These are phyloP conservation scores for Fistulinella prunicolor DNA, from an alignment of 768 basidiomycete genomes.

Conservation along the genomic window DNA sequence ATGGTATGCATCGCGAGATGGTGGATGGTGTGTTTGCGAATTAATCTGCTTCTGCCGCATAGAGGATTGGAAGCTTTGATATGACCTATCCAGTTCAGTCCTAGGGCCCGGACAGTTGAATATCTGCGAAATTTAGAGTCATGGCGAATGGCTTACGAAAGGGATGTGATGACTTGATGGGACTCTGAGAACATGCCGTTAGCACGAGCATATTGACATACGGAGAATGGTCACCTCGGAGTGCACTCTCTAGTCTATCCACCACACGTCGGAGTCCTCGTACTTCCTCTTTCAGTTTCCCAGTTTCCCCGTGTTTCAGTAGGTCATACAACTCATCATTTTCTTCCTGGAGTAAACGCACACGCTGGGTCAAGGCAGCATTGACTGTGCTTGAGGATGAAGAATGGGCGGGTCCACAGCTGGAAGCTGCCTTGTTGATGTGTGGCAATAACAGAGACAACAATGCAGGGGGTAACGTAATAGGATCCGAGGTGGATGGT, in stretches of 20 bases:
- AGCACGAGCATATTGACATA: constrained; percentile 2
- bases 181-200: constrained; percentile 53
- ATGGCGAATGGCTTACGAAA: constrained; percentile 57
- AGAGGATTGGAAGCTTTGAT: constrained; percentile 54
- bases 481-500: constrained; percentile 56
- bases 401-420: constrained; percentile 28
- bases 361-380: constrained; percentile 73
- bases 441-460: constrained; percentile 69
- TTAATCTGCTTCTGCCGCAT: constrained; percentile 39
- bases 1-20: constrained; percentile 46
- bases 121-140: constrained; percentile 5
- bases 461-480: constrained; percentile 69
- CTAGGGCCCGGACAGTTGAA: constrained; percentile 37
- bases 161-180: constrained; percentile 61
- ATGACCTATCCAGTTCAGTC: constrained; percentile 73
- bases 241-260: constrained; percentile 65
- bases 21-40: constrained; percentile 32
- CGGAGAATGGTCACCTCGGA: constrained; percentile 56
- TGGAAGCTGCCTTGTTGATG: constrained; percentile 43
- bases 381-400: constrained; percentile 54
- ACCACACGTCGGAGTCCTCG: constrained; percentile 65
- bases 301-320: constrained; percentile 71
- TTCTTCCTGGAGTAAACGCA: constrained; percentile 74
- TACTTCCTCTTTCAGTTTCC: constrained; percentile 79
- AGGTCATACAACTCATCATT: constrained; percentile 84